These are phyloP conservation scores for Debaryomyces prosopidis DNA, from an alignment of 805 yeast genomes.

Conservation along the genomic window DNA sequence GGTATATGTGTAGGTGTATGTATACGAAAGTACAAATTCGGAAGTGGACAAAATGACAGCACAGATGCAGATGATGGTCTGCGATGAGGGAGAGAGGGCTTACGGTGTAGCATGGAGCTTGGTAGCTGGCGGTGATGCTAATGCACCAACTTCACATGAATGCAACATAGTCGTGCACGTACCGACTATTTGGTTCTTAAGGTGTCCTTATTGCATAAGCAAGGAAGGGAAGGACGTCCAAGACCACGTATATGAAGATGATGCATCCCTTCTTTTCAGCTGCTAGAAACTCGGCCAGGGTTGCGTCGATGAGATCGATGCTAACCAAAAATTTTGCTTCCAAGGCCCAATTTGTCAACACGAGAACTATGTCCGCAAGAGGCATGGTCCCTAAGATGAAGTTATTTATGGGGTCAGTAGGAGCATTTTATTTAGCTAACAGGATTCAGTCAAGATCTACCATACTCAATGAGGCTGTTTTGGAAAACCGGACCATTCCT, in stretches of 20 bases:
- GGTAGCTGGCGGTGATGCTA: no score
- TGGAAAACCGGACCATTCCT: background rate
- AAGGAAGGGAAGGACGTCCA: no score
- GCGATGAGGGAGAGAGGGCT: no score
- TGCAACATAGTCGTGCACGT: no score
- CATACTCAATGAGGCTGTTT: constrained; percentile 4
- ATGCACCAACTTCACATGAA: no score
- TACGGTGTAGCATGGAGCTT: no score
- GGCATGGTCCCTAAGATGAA: constrained; percentile 1
- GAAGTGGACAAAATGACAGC: no score
- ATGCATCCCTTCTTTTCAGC: background rate
- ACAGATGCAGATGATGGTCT: no score
- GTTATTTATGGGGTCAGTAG: constrained; percentile 3
- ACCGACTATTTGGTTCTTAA: no score
- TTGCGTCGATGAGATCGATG: background rate
- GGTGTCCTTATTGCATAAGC: no score
- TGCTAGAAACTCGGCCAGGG: background rate
- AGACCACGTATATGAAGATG: background rate
- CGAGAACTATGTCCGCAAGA: background rate
- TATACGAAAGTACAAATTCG: no score
- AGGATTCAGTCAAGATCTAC: constrained; percentile 1
- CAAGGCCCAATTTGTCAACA: background rate
- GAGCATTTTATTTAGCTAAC: constrained; percentile 3
- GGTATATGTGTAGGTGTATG: no score
- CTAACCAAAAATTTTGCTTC: background rate